Evolutionary conservation across 2,329 filamentous ascomycete species (phyloP).

Genomic region (Lojkania enalia): DNA sequence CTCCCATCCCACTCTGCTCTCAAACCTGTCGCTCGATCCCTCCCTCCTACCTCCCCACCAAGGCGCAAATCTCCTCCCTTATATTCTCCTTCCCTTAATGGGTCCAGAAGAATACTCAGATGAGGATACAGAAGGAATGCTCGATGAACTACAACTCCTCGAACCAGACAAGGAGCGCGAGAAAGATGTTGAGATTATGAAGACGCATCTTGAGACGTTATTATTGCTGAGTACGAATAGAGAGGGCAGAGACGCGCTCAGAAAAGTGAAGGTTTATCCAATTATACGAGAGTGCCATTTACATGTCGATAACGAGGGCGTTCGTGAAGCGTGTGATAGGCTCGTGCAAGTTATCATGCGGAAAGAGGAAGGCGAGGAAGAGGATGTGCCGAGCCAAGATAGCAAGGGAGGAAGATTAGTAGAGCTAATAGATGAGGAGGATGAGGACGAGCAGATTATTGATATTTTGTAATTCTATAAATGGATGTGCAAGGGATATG

Average conservation of each 20-base stretch:
- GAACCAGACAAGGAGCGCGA: slow-evolving; percentile 90
- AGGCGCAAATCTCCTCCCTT: slow-evolving; percentile 80
- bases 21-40: slow-evolving; percentile 37
- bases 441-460: slow-evolving; percentile 44
- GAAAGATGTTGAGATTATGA: slow-evolving; percentile 71
- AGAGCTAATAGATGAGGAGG: slow-evolving; percentile 32
- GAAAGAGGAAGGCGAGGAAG: slow-evolving; percentile 67
- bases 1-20: slow-evolving; percentile 71
- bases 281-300: slow-evolving; percentile 85
- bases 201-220: slow-evolving; percentile 87
- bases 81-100: slow-evolving; percentile 84
- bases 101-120: slow-evolving; percentile 86
- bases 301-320: slow-evolving; percentile 74
- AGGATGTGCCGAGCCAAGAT: slow-evolving; percentile 42
- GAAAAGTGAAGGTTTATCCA: slow-evolving; percentile 81
- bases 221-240: slow-evolving; percentile 79
- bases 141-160: slow-evolving; percentile 85
- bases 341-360: slow-evolving; percentile 87
- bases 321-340: slow-evolving; percentile 83
- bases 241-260: slow-evolving; percentile 73
- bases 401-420: slow-evolving; percentile 29
- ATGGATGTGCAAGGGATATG: too few relatives aligned
- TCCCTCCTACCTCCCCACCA: slow-evolving; percentile 55
- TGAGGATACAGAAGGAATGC: slow-evolving; percentile 83
- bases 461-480: slow-evolving; percentile 32